Evolutionary conservation across 805 yeast genomes (phyloP), one percentile per base, ranked within the genome.

Genomic region (Ogataea degrootiae): DNA sequence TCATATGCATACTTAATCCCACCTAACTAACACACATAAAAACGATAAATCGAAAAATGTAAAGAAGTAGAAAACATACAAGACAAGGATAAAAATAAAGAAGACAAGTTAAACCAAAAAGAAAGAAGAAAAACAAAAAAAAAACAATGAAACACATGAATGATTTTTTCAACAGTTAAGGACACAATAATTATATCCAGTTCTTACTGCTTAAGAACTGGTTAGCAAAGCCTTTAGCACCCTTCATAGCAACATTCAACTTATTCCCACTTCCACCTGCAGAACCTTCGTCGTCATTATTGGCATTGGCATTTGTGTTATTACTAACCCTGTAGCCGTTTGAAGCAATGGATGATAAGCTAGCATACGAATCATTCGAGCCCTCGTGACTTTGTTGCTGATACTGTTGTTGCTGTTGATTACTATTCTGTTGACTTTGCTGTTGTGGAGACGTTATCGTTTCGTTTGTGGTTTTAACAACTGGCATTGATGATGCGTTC

Each of bases 201-300:
- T 44, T 44, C 37, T 34, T 35, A 17, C 39, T 31, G 15, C 39
- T 36, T 17, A 44, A 29, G 4, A 44, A 26, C 14, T 43, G 46
- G 14, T 39, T 39, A 15, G 46, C 46, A 21, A 44, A 44, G 11
- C 37, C 46, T 35, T 44, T 44, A 33, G 50, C 40, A 33, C 39
- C n/a, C 26, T 16, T 29, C 40, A 29, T n/a, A 31, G 49, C 44
- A 62, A 59, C 37, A 58, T 64, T 6, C 51, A 49, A 26, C 43
- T 53, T 44, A 16, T n/a, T 34, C 66, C 29, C 37, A 22, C 19
- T 16, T 15, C 9, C 38, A 39, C 29, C 36, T 33, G 44, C 15
- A 17, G 37, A 21, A 9, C 15, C 36, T 1, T 14, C 17, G 6
- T 22, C 43, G 5, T n/a, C 34, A 16, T 14, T 26, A 22, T 15